Conservation (phyloP, 768 basidiomycete genomes). For the Pleurotus salmoneostramineus region DNA sequence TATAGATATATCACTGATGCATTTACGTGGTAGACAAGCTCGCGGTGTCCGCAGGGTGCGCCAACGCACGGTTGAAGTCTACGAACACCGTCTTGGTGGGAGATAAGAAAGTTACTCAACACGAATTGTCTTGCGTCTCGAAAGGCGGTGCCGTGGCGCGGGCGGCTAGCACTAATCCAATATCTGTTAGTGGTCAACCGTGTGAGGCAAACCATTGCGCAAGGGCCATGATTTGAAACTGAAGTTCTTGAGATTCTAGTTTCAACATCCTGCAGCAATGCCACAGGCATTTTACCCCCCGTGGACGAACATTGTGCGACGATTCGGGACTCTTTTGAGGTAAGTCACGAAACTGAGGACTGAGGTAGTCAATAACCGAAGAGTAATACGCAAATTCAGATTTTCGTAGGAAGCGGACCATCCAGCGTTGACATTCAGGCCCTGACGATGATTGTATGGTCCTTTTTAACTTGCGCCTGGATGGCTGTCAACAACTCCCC, state of each 20-base stretch:
- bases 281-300: slow-evolving; percentile 2
- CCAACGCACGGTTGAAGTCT: background rate
- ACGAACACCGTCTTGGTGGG: background rate
- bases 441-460: too few species aligned
- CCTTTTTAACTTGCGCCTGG: too few species aligned
- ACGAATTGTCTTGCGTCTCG: background rate
- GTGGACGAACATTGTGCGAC: slow-evolving; percentile 2
- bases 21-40: background rate
- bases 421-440: too few species aligned
- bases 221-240: too few species aligned
- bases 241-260: too few species aligned
- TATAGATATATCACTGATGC: background rate
- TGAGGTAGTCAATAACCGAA: background rate
- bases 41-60: background rate
- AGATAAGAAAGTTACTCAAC: background rate
- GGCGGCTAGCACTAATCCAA: background rate
- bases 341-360: background rate
- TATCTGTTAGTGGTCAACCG: background rate
- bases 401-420: too few species aligned
- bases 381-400: too few species aligned
- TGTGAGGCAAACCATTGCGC: too few species aligned
- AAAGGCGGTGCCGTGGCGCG: background rate
- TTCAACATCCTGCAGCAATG: slow-evolving; percentile 4
- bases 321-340: background rate
- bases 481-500: too few species aligned